phyloP scores from a whole-genome alignment of 2,329 filamentous ascomycete species.

The Colletotrichum magnum region DNA sequence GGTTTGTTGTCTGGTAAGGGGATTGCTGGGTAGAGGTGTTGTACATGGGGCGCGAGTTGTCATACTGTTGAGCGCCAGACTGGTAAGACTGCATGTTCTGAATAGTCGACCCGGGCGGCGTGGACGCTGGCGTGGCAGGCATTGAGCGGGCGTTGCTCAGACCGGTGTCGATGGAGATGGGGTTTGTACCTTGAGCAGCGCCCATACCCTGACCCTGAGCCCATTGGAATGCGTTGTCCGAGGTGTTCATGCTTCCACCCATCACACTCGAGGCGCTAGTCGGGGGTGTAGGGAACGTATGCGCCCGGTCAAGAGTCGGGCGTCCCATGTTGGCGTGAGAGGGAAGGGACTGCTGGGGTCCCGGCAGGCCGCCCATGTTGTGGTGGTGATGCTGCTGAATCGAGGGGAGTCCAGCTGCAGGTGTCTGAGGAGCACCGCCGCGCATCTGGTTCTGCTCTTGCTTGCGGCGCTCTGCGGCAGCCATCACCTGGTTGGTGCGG shows the following conservation, averaged over 20 bases:
- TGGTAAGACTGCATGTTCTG: conserved; percentile 87
- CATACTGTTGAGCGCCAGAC: conserved; percentile 77
- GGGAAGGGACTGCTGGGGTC: conserved; percentile 67
- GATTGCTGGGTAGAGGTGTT: conserved; percentile 78
- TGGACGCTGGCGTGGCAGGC: conserved; percentile 91
- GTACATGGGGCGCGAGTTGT: conserved; percentile 84
- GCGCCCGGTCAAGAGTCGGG: conserved; percentile 84
- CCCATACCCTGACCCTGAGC: conserved; percentile 71
- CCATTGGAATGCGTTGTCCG: conserved; percentile 85
- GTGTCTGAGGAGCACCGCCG: conserved; percentile 62
- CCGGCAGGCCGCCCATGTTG: conserved; percentile 67
- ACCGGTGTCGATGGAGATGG: conserved; percentile 85
- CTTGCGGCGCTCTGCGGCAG: conserved; percentile 84
- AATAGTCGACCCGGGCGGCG: conserved; percentile 83
- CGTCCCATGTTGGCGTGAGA: conserved; percentile 81
- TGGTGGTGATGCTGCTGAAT: conserved; percentile 75
- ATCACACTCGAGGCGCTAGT: conserved; percentile 92
- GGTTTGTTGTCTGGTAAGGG: conserved; percentile 76
- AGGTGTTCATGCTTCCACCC: conserved; percentile 77
- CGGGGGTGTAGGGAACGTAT: conserved; percentile 94
- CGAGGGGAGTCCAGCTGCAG: conserved; percentile 72
- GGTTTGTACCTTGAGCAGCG: conserved; percentile 74
- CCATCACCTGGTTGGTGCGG: conserved; percentile 88
- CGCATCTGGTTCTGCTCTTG: conserved; percentile 78
- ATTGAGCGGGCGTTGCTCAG: conserved; percentile 86